phyloP scores from a whole-genome alignment of 208 protist species.

The Leishmania aethiopica region DNA sequence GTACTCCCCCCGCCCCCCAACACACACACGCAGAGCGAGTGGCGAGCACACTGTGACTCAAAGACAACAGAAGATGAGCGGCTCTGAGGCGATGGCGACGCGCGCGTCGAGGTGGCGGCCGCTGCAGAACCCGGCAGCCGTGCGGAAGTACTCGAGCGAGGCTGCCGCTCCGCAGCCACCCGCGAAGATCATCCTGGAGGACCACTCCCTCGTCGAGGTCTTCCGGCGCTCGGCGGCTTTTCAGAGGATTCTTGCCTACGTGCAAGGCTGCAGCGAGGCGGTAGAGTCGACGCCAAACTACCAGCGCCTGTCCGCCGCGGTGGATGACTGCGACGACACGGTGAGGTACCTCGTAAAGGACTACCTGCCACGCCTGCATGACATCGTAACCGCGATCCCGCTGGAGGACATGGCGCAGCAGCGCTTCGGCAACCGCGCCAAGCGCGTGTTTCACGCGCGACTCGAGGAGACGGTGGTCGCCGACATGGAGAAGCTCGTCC shows the following conservation, averaged over 20 bases:
- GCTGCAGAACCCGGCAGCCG: constrained; percentile 17
- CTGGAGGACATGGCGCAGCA: constrained; percentile 79
- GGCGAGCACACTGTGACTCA: background rate
- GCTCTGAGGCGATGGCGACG: constrained; percentile 9
- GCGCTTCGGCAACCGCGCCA: constrained; percentile 89
- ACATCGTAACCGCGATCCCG: constrained; percentile 66
- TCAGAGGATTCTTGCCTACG: constrained; percentile 67
- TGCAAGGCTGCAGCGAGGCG: constrained; percentile 59
- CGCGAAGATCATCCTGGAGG: constrained; percentile 64
- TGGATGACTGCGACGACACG: constrained; percentile 34
- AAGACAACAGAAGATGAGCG: background rate
- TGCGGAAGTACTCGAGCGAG: constrained; percentile 21
- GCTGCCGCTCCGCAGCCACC: constrained; percentile 35
- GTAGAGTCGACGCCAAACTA: constrained; percentile 19
- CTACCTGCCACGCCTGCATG: constrained; percentile 62
- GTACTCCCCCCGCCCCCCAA: background rate
- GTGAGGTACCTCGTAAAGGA: constrained; percentile 46
- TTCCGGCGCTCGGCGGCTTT: constrained; percentile 71
- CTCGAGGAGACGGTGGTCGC: constrained; percentile 49
- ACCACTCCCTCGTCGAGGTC: constrained; percentile 60
- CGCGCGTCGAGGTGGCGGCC: constrained; percentile 19
- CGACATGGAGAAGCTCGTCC: constrained; percentile 58
- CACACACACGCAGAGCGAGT: background rate
- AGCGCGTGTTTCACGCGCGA: constrained; percentile 68
- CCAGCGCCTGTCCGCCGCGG: constrained; percentile 12